These are phyloP conservation scores for Hyaloperonospora brassicae DNA, from an alignment of 352 stramenopile genomes.

Conservation along the genomic window DNA sequence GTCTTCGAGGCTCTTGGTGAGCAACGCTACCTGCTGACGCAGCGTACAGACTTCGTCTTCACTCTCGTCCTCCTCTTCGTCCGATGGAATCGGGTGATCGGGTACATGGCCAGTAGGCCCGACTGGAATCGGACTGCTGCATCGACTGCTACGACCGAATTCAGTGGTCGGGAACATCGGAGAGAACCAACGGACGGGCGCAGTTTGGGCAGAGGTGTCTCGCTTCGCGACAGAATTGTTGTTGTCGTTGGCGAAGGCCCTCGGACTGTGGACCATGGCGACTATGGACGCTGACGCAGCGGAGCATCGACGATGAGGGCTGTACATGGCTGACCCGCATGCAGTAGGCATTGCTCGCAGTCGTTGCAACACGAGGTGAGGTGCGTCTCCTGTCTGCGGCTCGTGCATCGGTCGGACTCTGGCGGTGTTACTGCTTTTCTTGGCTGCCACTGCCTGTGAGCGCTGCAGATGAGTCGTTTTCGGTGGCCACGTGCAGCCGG, in stretches of 20 bases:
- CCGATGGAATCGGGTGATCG: constrained; percentile 22
- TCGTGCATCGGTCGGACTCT: constrained; percentile 20
- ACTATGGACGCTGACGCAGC: constrained; percentile 24
- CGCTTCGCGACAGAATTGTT: constrained; percentile 11
- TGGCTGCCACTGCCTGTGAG: constrained; percentile 25
- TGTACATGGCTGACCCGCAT: constrained; percentile 14
- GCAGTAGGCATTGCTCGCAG: constrained; percentile 15
- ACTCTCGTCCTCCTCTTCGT: constrained; percentile 24
- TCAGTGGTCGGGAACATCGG: constrained; percentile 14
- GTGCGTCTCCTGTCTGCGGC: constrained; percentile 22
- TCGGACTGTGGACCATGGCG: constrained; percentile 29
- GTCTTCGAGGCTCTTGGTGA: constrained; percentile 48
- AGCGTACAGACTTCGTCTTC: constrained; percentile 38
- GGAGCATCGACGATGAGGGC: constrained; percentile 28
- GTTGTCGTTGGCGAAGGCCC: constrained; percentile 23
- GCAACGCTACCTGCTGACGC: constrained; percentile 47
- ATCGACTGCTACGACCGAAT: constrained; percentile 23
- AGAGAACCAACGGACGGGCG: constrained; percentile 20
- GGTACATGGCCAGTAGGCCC: constrained; percentile 3
- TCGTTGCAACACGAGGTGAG: constrained; percentile 25
- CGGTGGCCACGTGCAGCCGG: constrained; percentile 21
- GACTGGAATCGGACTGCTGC: constrained; percentile 22
- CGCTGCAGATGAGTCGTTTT: constrained; percentile 13
- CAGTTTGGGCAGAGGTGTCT: constrained; percentile 18
- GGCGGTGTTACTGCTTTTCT: constrained; percentile 5